A percentile compares a stretch with the other conserved stretches of the same genome.
phyloP scores from a whole-genome alignment of 2,329 filamentous ascomycete genomes.

The Didymellaceae sp. region DNA sequence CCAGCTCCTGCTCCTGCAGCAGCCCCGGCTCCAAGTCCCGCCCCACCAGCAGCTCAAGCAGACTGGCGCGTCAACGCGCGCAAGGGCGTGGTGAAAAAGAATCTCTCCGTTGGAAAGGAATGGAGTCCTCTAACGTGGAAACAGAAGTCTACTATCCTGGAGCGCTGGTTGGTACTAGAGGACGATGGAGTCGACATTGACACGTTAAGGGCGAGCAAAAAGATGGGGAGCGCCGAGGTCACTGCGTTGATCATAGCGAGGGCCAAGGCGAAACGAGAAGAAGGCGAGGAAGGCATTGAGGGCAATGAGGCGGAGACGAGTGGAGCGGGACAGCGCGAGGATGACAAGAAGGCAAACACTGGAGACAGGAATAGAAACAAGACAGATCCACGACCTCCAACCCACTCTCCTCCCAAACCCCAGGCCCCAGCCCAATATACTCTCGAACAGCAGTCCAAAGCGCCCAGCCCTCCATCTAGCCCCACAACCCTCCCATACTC shows the following conservation, averaged over 20 bases:
- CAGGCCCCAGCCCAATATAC: no score
- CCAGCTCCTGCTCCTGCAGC: background rate
- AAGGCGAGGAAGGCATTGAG: background rate
- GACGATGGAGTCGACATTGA: background rate
- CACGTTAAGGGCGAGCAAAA: background rate
- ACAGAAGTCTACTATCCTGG: conserved; percentile 9
- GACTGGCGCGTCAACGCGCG: conserved; percentile 8
- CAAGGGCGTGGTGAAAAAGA: background rate
- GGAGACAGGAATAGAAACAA: no score
- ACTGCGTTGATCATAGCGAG: conserved; percentile 2
- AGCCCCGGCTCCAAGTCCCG: background rate
- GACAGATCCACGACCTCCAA: no score
- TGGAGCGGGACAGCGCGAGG: background rate
- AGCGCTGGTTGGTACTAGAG: conserved; percentile 9
- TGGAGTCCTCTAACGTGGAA: conserved; percentile 16
- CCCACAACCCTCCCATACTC: no score
- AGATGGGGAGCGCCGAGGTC: background rate
- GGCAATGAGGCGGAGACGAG: no score
- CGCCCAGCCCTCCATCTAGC: no score
- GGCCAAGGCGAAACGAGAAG: background rate
- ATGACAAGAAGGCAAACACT: no score
- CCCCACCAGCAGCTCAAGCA: background rate
- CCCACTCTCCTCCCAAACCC: no score
- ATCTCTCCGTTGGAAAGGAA: conserved; percentile 1
- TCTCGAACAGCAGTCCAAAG: no score